These are phyloP conservation scores for Epipyxis sp. DNA, from an alignment of 108 stramenopile species.

Conservation along the genomic window DNA sequence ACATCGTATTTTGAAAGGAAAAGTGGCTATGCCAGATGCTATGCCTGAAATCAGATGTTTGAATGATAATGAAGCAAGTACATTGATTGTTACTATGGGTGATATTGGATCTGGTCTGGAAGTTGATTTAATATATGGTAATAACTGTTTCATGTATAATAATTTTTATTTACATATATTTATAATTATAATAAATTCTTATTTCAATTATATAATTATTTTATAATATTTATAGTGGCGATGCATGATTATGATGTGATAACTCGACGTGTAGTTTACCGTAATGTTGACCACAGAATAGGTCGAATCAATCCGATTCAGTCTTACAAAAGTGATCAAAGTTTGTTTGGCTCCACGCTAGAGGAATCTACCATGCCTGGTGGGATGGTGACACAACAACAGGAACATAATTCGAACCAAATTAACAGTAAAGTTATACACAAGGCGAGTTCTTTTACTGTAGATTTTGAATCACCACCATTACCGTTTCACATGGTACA, in stretches of 20 bases:
- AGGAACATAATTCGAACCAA: no score
- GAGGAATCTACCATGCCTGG: no score
- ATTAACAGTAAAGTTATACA: conserved; percentile 6
- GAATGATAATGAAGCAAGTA: conserved; percentile 5
- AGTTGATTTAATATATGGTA: conserved; percentile 34
- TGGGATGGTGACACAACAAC: no score
- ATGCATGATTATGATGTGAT: conserved; percentile 22
- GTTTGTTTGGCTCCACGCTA: no score
- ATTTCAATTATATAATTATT: background rate
- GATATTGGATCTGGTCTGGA: conserved; percentile 13
- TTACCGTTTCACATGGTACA: background rate
- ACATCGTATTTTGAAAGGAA: background rate
- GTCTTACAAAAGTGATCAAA: background rate
- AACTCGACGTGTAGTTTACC: background rate
- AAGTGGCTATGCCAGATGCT: conserved; percentile 2
- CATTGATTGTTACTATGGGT: conserved; percentile 29
- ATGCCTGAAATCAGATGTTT: background rate
- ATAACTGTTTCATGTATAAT: background rate
- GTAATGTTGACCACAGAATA: background rate
- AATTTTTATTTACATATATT: background rate
- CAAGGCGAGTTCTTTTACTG: background rate
- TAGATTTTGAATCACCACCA: conserved; percentile 16
- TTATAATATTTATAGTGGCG: background rate
- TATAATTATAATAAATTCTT: background rate
- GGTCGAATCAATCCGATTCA: background rate